phyloP scores from a whole-genome alignment of 257 asterid species.

The Nicotiana noctiflora region DNA sequence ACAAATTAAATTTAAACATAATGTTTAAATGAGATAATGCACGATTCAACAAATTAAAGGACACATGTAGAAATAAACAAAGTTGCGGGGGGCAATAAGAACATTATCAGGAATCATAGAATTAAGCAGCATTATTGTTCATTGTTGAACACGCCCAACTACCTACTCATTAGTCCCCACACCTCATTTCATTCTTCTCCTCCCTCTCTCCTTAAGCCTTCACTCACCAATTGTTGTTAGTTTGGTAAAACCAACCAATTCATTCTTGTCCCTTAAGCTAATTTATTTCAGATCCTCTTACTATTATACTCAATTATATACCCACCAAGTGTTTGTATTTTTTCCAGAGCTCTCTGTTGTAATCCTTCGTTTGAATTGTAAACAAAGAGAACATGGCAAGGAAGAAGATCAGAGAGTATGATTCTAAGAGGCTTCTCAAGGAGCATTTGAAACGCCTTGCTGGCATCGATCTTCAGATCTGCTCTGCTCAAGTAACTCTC shows the following conservation, averaged over 20 bases:
- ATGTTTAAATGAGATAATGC: too few species aligned
- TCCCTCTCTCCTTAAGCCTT: background rate
- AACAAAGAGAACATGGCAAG: slow-evolving; percentile 46
- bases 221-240: background rate
- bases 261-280: background rate
- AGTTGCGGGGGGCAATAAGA: background rate
- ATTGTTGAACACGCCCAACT: slow-evolving; percentile 37
- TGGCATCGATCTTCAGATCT: slow-evolving; percentile 65
- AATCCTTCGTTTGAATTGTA: background rate
- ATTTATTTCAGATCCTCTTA: background rate
- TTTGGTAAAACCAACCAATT: background rate
- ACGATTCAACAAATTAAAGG: background rate
- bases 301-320: background rate
- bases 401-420: slow-evolving; percentile 79
- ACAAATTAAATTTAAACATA: too few species aligned
- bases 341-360: background rate
- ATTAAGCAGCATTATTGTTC: background rate
- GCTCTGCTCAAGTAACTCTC: slow-evolving; percentile 52
- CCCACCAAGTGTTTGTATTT: slow-evolving; percentile 1
- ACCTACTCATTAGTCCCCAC: slow-evolving; percentile 8
- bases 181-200: background rate
- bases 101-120: background rate
- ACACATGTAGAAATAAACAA: background rate
- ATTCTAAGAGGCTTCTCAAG: slow-evolving; percentile 69
- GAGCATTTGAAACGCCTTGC: slow-evolving; percentile 65